Evolutionary conservation across 768 basidiomycete species (phyloP).

Genomic region (Asterophora parasitica): DNA sequence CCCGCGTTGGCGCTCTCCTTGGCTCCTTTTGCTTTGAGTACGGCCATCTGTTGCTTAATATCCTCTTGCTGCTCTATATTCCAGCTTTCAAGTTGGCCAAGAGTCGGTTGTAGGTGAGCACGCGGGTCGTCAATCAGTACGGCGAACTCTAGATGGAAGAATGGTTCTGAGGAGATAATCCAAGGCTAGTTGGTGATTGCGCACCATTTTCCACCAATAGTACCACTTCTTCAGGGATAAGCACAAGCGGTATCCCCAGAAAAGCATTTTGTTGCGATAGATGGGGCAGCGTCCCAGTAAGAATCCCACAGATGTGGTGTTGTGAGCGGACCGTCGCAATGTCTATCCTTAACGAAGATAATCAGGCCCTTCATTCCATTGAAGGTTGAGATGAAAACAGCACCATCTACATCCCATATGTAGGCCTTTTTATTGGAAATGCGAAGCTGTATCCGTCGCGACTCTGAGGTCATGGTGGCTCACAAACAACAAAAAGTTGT

Average conservation of each 20-base stretch:
- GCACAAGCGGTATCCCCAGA: conserved; percentile 82
- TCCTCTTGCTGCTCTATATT: conserved; percentile 41
- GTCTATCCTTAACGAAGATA: conserved; percentile 42
- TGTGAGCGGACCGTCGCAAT: conserved; percentile 73
- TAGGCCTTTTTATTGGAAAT: conserved; percentile 78
- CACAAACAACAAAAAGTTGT: neutral
- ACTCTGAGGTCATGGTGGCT: conserved; percentile 15
- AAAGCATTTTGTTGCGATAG: conserved; percentile 96
- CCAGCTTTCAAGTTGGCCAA: conserved; percentile 49
- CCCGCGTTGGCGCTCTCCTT: conserved; percentile 35
- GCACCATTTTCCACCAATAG: conserved; percentile 79
- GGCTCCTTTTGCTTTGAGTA: conserved; percentile 45
- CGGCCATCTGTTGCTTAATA: conserved; percentile 43
- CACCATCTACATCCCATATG: conserved; percentile 88
- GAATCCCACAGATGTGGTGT: conserved; percentile 79
- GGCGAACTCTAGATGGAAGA: conserved; percentile 54
- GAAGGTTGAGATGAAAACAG: conserved; percentile 4
- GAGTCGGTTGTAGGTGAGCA: conserved; percentile 49
- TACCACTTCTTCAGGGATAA: conserved; percentile 91
- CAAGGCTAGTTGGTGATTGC: conserved; percentile 10
- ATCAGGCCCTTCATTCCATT: conserved; percentile 11
- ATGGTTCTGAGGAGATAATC: conserved; percentile 7
- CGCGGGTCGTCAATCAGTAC: conserved; percentile 68
- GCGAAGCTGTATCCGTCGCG: conserved; percentile 52
- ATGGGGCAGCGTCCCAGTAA: conserved; percentile 90